A percentile compares a stretch with the other conserved stretches of the same genome.
These are phyloP conservation scores for Aegilops sharonensis DNA, from an alignment of 176 grass and related monocot species.

Conservation along the genomic window DNA sequence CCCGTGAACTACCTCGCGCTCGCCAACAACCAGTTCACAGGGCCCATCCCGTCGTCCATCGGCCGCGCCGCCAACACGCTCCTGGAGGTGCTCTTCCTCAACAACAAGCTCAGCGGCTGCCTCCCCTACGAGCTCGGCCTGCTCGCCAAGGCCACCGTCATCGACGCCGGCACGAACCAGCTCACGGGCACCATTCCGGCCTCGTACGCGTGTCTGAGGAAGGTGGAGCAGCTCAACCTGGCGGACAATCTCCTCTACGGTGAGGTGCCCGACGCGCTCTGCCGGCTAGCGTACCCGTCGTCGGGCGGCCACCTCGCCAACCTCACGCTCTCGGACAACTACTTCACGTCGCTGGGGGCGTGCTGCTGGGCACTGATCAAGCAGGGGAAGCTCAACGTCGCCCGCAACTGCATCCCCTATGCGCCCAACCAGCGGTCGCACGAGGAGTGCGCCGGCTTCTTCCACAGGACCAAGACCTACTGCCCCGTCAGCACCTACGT, in stretches of 20 bases:
- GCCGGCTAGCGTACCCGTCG: conserved; percentile 39
- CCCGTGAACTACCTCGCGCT: conserved; percentile 77
- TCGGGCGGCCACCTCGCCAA: conserved; percentile 48
- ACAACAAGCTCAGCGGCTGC: conserved; percentile 80
- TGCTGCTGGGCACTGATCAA: conserved; percentile 63
- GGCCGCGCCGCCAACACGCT: conserved; percentile 45
- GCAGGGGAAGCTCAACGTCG: conserved; percentile 56
- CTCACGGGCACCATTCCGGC: conserved; percentile 76
- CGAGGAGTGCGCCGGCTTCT: conserved; percentile 69
- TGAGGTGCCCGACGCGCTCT: conserved; percentile 75
- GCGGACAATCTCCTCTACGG: conserved; percentile 74
- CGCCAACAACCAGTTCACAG: conserved; percentile 82
- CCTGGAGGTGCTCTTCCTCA: conserved; percentile 84
- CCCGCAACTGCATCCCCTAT: conserved; percentile 64
- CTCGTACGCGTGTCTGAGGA: conserved; percentile 71
- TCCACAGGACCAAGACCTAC: conserved; percentile 26
- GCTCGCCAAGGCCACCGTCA: conserved; percentile 71
- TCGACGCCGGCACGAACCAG: conserved; percentile 82
- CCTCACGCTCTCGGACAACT: conserved; percentile 82
- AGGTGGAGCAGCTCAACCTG: conserved; percentile 84
- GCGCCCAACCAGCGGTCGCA: conserved; percentile 65
- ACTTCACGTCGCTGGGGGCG: conserved; percentile 64
- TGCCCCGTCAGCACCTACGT: conserved; percentile 51
- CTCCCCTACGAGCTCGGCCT: conserved; percentile 82
- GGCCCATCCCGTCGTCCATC: conserved; percentile 70